A percentile compares a stretch with the other conserved stretches of the same genome.
Conservation (phyloP, 441 rosid genomes). For the Euphorbia celastroides region DNA sequence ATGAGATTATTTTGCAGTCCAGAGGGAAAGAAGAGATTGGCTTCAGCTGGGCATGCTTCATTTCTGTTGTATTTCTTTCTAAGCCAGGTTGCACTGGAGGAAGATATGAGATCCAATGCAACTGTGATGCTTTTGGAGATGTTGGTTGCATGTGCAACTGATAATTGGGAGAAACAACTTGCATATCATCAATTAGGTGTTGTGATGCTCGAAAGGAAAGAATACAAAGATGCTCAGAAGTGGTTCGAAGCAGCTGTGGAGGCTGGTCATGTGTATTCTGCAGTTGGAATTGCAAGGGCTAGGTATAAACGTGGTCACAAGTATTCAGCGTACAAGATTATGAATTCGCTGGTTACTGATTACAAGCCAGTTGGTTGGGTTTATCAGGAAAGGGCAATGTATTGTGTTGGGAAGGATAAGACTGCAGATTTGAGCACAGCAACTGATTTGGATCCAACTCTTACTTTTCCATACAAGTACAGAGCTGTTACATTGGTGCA, state of each 20-base stretch:
- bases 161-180: constrained; percentile 80
- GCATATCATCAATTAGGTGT: constrained; percentile 83
- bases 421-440: constrained; percentile 64
- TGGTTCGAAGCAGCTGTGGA: constrained; percentile 75
- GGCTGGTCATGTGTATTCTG: constrained; percentile 72
- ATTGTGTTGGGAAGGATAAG: constrained; percentile 77
- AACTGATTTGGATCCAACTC: constrained; percentile 80
- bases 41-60: constrained; percentile 67
- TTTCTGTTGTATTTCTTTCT: constrained; percentile 76
- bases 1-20: constrained; percentile 60
- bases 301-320: constrained; percentile 85
- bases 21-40: constrained; percentile 63
- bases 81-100: constrained; percentile 81
- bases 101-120: constrained; percentile 73
- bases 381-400: constrained; percentile 89
- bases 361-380: constrained; percentile 77
- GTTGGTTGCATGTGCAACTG: constrained; percentile 61
- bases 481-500: constrained; percentile 62
- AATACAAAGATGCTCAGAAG: constrained; percentile 77
- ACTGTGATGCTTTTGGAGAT: constrained; percentile 92
- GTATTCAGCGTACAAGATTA: constrained; percentile 84
- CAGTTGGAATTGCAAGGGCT: constrained; percentile 78
- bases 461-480: constrained; percentile 82
- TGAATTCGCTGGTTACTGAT: constrained; percentile 60
- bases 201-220: constrained; percentile 85